Base-by-base conservation (phyloP, 2,329 filamentous ascomycete genomes). In the Fusarium tjaetaba region DNA sequence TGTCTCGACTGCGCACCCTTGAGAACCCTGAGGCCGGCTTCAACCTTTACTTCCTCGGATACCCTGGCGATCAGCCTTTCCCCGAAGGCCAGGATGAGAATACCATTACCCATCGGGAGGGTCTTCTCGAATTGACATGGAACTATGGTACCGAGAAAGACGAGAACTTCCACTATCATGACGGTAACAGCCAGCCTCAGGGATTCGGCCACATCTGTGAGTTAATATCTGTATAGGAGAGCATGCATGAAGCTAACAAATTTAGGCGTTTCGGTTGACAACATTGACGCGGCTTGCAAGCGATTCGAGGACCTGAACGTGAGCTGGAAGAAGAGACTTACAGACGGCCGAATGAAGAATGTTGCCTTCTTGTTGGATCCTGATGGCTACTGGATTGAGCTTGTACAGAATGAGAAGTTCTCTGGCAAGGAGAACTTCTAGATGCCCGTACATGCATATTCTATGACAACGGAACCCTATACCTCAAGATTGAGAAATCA, bases 241-340 rank as follows among this genome's bases (percentile, higher is more conserved):
- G 9, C 2, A 24, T 51, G 26, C n/a, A 32, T 36, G 48, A 36
- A 16, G 65, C 78, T 81, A 36, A 82, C 60, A 28, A 13, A 11
- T n/a, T n/a, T 57, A 93, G 91, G 91, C 80, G 85, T 98, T 60
- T 88, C 92, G 4, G 95, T 98, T 18, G 96, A 98, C 80, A 91
- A 97, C 80, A 80, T 98, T n/a, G 91, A 96, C 60, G 92, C 93
- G 13, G 95, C 96, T 15, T 98, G 96, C 84, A 85, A 91, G 79
- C 90, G 95, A 20, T 95, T 98, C 76, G 96, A 98, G 81, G 89
- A 91, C 62, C 85, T 94, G 79, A 89, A 92, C 11, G 93, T 96
- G 62, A 91, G 89, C 82, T 99, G 95, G 94, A 97, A 97, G 90
- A 98, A 98, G 91, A 89, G 94, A 74, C 87, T 98, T 70, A 97